A percentile compares a stretch with the other conserved stretches of the same genome.
phyloP scores from a whole-genome alignment of 345 rosid genomes.

The Acer saccharum region DNA sequence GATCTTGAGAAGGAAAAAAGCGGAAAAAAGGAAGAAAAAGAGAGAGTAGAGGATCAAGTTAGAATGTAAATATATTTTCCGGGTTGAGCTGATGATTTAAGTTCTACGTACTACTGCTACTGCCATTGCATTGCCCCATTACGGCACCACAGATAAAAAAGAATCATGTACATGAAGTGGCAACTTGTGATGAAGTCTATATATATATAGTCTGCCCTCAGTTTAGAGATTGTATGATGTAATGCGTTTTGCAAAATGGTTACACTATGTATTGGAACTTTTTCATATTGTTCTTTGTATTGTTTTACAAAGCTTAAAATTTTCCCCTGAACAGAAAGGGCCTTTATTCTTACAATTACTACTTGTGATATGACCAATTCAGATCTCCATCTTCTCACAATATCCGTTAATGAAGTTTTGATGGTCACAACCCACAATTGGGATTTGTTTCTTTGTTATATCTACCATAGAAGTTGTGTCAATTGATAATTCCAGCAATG shows the following conservation, averaged over 20 bases:
- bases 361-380: neutral
- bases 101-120: conserved; percentile 34
- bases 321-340: conserved; percentile 18
- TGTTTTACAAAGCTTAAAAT: conserved; percentile 25
- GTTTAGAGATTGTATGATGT: conserved; percentile 14
- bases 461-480: neutral
- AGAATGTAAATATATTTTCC: conserved; percentile 36
- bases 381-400: neutral
- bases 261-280: conserved; percentile 14
- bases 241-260: conserved; percentile 6
- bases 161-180: conserved; percentile 25
- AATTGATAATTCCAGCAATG: conserved; percentile 10
- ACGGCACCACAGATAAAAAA: conserved; percentile 1
- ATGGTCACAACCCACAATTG: neutral
- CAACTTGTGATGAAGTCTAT: conserved; percentile 21
- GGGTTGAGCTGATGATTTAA: conserved; percentile 13
- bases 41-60: conserved; percentile 36
- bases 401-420: too few species aligned
- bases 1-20: neutral
- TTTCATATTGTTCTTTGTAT: conserved; percentile 2
- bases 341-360: neutral
- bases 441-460: neutral
- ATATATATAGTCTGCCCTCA: conserved; percentile 16
- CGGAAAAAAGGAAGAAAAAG: conserved; percentile 13
- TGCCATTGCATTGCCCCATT: conserved; percentile 12